A percentile compares a stretch with the other conserved stretches of the same genome.
phyloP scores from a whole-genome alignment of 176 grass and related monocot species.

The barley (Hordeum vulgare) region MorexV3_pseudomolecules_assembly NC_058518.1:464636021-464636520 shows the following conservation, averaged over 20 bases:
- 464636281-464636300: slow-evolving; percentile 1
- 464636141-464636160: background rate
- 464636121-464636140: background rate
- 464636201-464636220: background rate
- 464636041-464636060: too few species aligned
- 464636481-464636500: background rate
- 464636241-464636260: background rate
- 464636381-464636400: background rate
- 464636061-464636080: too few species aligned
- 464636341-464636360: background rate
- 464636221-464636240: background rate
- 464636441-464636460: too few species aligned
- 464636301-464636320: background rate
- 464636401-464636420: too few species aligned
- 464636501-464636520: background rate
- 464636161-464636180: background rate
- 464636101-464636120: background rate
- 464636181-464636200: background rate
- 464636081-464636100: too few species aligned
- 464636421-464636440: too few species aligned
- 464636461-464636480: too few species aligned
- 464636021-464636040: too few species aligned
- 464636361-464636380: background rate
- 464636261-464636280: background rate
- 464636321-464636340: background rate